Evolutionary conservation across 2,329 filamentous ascomycete genomes (phyloP).

Genomic region (Verticillium longisporum): DNA sequence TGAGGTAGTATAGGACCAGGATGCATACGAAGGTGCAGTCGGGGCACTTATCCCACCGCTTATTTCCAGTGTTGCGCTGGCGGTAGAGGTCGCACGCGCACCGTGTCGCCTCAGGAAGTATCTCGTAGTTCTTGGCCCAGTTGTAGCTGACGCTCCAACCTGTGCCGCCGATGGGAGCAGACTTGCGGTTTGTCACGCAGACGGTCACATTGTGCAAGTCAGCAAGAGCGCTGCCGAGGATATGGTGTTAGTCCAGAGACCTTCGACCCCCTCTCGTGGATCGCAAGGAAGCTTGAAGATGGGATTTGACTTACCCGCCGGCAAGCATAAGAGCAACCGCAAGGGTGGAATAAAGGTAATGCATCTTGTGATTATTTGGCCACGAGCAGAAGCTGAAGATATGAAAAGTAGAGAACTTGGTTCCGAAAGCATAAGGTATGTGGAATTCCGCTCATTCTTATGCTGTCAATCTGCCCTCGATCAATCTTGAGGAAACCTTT

Average conservation of each 20-base stretch:
- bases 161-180: conserved; percentile 3
- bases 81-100: conserved; percentile 10
- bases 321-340: background rate
- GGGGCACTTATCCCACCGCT: conserved; percentile 12
- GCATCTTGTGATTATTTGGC: background rate
- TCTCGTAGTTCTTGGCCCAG: conserved; percentile 6
- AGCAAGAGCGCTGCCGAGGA: background rate
- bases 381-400: background rate
- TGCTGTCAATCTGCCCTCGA: too few species aligned
- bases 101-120: conserved; percentile 3
- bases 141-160: conserved; percentile 4
- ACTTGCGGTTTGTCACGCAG: background rate
- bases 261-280: background rate
- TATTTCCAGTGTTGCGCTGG: conserved; percentile 11
- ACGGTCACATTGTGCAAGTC: conserved; percentile 1
- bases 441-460: too few species aligned
- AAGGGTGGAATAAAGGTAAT: background rate
- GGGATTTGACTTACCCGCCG: background rate
- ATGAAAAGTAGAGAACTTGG: background rate
- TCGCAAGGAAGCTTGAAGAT: background rate
- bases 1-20: background rate
- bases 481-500: too few species aligned
- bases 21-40: conserved; percentile 7
- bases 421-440: too few species aligned
- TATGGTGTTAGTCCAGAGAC: background rate